A percentile compares a stretch with the other conserved stretches of the same genome.
Evolutionary conservation across 768 basidiomycete genomes (phyloP).

Genomic region (Leucosporidium scottii): DNA sequence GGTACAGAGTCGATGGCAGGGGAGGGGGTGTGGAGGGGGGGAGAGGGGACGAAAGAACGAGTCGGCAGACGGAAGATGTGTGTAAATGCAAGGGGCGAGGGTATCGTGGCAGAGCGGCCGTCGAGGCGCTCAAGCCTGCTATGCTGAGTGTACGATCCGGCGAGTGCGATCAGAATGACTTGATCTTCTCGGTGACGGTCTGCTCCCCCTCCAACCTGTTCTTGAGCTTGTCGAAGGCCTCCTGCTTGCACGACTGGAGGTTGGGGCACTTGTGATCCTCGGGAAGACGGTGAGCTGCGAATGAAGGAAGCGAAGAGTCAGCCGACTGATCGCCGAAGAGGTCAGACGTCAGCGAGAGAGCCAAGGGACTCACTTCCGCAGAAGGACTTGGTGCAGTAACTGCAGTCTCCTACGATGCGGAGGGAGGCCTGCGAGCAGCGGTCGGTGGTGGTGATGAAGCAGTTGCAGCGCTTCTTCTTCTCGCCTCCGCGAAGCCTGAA

Average conservation of each 20-base stretch:
- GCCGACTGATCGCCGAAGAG: not conserved
- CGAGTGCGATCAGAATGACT: conserved; percentile 48
- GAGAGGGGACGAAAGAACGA: too few relatives aligned
- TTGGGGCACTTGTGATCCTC: conserved; percentile 71
- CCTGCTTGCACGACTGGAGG: conserved; percentile 73
- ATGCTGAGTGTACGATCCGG: too few relatives aligned
- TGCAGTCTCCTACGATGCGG: conserved; percentile 76
- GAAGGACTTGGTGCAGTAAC: conserved; percentile 69
- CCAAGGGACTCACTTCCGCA: conserved; percentile 64
- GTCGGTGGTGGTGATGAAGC: conserved; percentile 20
- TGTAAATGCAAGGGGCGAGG: too few relatives aligned
- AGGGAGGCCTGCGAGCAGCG: conserved; percentile 72
- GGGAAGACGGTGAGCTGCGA: not conserved
- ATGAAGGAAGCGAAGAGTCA: not conserved
- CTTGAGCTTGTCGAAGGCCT: conserved; percentile 84
- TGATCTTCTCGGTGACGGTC: conserved; percentile 80
- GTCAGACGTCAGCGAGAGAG: conserved; percentile 54
- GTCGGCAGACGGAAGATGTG: too few relatives aligned
- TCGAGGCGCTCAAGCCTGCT: too few relatives aligned
- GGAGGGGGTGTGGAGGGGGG: too few relatives aligned
- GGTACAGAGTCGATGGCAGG: too few relatives aligned
- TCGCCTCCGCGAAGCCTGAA: conserved; percentile 18
- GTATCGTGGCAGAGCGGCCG: too few relatives aligned
- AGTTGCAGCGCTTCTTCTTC: conserved; percentile 31
- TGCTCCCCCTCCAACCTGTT: conserved; percentile 77